Percentiles rank a stretch among this genome's conserved stretches.
These are phyloP conservation scores for Botrytis galanthina DNA, from an alignment of 2,329 filamentous ascomycete species.

Conservation along the genomic window DNA sequence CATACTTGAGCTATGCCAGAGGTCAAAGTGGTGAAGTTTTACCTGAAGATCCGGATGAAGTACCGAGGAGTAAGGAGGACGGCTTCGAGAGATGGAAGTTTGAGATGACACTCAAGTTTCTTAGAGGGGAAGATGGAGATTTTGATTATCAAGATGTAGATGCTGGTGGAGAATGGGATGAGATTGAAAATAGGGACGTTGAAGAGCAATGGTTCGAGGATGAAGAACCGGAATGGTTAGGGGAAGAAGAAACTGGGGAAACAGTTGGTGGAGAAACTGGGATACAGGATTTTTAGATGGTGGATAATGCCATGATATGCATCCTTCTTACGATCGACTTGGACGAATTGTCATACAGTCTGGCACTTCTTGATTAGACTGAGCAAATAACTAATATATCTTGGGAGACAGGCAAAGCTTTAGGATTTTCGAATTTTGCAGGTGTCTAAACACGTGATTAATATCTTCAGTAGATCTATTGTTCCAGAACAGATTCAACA, in stretches of 20 bases:
- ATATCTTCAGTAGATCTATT: background rate
- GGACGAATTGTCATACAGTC: background rate
- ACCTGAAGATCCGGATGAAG: slow-evolving; percentile 37
- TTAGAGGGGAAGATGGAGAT: slow-evolving; percentile 39
- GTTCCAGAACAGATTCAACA: background rate
- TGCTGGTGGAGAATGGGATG: slow-evolving; percentile 38
- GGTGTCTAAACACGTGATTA: background rate
- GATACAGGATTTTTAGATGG: slow-evolving; percentile 38
- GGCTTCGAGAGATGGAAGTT: slow-evolving; percentile 39
- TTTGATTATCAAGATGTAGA: slow-evolving; percentile 39
- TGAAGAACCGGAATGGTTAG: slow-evolving; percentile 38
- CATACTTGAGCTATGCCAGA: slow-evolving; percentile 33
- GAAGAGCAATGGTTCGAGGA: slow-evolving; percentile 41
- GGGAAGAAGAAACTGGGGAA: slow-evolving; percentile 26
- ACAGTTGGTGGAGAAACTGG: slow-evolving; percentile 37
- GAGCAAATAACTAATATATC: background rate
- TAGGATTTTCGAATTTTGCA: too few species aligned
- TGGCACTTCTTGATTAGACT: background rate
- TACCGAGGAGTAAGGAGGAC: slow-evolving; percentile 37
- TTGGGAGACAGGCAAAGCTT: background rate
- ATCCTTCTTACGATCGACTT: background rate
- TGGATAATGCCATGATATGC: background rate
- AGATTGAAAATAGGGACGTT: slow-evolving; percentile 36
- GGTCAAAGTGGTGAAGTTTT: slow-evolving; percentile 34
- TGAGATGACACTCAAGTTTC: slow-evolving; percentile 39